Evolutionary conservation across 1,284 basidiomycete genomes (phyloP).

Genomic region (Xerocomus nothofagi): DNA sequence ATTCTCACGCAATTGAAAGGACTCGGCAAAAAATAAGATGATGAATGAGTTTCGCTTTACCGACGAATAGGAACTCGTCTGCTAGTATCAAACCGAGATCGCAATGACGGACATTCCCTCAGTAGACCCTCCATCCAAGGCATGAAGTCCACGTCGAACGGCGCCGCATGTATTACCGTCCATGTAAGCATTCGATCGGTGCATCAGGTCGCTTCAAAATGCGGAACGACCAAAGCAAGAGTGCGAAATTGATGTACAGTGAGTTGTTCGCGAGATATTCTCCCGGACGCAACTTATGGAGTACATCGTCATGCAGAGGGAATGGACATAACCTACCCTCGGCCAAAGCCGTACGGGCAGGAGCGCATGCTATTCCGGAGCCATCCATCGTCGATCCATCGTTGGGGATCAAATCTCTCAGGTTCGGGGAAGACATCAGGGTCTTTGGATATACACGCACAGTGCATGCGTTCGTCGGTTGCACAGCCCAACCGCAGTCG

Average conservation of each 20-base stretch:
- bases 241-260: constrained; percentile 20
- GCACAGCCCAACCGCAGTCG: no score
- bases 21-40: constrained; percentile 11
- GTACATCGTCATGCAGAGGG: neutral
- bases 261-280: constrained; percentile 20
- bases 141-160: constrained; percentile 19
- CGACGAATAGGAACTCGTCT: no score
- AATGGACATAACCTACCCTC: constrained; percentile 40
- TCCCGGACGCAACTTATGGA: constrained; percentile 24
- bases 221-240: constrained; percentile 29
- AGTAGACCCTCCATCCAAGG: constrained; percentile 11
- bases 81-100: no score
- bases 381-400: constrained; percentile 55
- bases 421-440: constrained; percentile 57
- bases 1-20: constrained; percentile 22
- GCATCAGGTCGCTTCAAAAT: constrained; percentile 15
- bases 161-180: constrained; percentile 11
- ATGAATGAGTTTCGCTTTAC: no score
- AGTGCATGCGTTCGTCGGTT: no score
- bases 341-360: constrained; percentile 60
- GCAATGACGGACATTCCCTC: constrained; percentile 6
- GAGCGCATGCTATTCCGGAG: constrained; percentile 49
- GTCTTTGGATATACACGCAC: constrained; percentile 55
- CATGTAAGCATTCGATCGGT: constrained; percentile 9
- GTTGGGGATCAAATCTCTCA: constrained; percentile 55